Evolutionary conservation across 2,329 filamentous ascomycete genomes (phyloP).

Genomic region (Neophaeococcomyces mojaviensis): DNA sequence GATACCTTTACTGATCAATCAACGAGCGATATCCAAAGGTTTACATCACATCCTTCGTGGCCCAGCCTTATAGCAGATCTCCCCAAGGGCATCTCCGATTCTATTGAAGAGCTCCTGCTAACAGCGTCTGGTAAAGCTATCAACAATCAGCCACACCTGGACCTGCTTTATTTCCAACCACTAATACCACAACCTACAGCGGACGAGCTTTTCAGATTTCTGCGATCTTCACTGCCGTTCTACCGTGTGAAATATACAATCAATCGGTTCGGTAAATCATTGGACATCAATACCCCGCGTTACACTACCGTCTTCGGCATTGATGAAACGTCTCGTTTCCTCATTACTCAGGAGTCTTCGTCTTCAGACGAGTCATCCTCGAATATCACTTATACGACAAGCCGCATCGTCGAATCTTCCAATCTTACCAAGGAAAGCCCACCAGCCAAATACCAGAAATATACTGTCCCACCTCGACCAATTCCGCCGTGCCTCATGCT

Average conservation of each 20-base stretch:
- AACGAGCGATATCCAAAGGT: not conserved
- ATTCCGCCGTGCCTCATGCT: conserved; percentile 62
- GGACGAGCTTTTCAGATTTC: conserved; percentile 59
- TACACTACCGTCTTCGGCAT: conserved; percentile 56
- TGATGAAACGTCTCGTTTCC: conserved; percentile 58
- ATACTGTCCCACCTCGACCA: conserved; percentile 54
- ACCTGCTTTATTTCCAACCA: conserved; percentile 68
- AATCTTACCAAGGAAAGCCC: conserved; percentile 28
- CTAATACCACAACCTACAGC: conserved; percentile 55
- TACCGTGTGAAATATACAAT: conserved; percentile 69
- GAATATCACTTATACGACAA: conserved; percentile 34
- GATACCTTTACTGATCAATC: conserved; percentile 5
- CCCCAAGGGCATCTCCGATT: conserved; percentile 35
- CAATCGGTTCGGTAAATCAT: conserved; percentile 56
- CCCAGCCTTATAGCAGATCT: conserved; percentile 46
- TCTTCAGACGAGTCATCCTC: conserved; percentile 21
- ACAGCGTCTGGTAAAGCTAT: conserved; percentile 50
- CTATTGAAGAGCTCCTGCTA: conserved; percentile 27
- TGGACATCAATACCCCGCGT: conserved; percentile 55
- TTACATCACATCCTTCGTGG: conserved; percentile 44
- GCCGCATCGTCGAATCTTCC: conserved; percentile 5
- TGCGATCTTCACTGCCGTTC: conserved; percentile 65
- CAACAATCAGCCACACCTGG: conserved; percentile 61
- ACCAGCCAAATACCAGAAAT: conserved; percentile 42
- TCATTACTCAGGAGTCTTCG: not conserved